Conservation (phyloP, 2,329 filamentous ascomycete genomes). For the Exophiala sp. region DNA sequence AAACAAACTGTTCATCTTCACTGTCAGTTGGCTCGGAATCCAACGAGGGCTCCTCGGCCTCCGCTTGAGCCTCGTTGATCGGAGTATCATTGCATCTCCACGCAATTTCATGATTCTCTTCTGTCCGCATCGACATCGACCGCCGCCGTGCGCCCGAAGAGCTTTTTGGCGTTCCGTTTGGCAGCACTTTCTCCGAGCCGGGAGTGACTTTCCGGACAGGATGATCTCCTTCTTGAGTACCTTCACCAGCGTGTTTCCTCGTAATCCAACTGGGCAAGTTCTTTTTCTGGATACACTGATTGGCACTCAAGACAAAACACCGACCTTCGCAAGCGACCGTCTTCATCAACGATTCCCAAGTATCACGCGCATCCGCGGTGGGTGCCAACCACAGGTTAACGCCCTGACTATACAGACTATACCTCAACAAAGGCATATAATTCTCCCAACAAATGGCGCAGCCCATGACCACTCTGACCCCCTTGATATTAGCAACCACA, state of each 20-base stretch:
- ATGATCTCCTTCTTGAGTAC: not conserved
- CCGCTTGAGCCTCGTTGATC: conserved; percentile 18
- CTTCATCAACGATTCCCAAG: conserved; percentile 76
- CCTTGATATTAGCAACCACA: conserved; percentile 71
- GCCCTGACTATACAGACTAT: conserved; percentile 80
- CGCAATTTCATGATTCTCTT: conserved; percentile 45
- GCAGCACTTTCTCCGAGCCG: conserved; percentile 4
- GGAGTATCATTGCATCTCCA: conserved; percentile 34
- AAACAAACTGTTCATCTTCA: conserved; percentile 48
- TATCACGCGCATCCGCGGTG: conserved; percentile 76
- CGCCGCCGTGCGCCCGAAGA: conserved; percentile 22
- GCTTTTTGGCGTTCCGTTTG: conserved; percentile 9
- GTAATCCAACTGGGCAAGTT: conserved; percentile 56
- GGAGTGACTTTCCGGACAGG: not conserved
- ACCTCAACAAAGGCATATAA: conserved; percentile 84
- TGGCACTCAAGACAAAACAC: conserved; percentile 78
- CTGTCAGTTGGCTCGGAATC: not conserved
- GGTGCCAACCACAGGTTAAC: conserved; percentile 88
- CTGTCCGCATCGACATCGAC: conserved; percentile 32
- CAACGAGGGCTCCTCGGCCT: not conserved
- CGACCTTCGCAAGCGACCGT: conserved; percentile 76
- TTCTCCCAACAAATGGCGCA: conserved; percentile 95
- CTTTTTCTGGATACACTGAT: conserved; percentile 65
- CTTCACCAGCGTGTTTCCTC: conserved; percentile 5
- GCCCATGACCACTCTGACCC: conserved; percentile 71